Percentiles rank a stretch among this genome's conserved stretches.
phyloP scores from a whole-genome alignment of 768 basidiomycete species.

The Leccinellum albellum region DNA sequence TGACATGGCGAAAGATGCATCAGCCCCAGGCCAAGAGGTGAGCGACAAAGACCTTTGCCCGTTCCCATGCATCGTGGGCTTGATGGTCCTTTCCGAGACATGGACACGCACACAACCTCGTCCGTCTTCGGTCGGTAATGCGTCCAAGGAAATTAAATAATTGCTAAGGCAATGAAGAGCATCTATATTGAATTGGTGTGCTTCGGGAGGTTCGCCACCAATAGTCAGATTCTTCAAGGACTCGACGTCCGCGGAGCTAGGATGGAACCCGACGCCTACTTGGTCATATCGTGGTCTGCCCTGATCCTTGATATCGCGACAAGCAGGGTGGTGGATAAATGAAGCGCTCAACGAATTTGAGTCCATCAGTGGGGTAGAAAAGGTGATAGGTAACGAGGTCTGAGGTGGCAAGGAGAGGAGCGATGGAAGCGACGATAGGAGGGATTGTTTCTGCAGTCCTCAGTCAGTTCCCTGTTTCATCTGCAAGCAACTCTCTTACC shows the following conservation, averaged over 20 bases:
- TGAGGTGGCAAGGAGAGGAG: conserved; percentile 67
- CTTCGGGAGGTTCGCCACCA: conserved; percentile 35
- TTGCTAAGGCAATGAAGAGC: conserved; percentile 47
- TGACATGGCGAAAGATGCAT: conserved; percentile 16
- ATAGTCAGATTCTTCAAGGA: conserved; percentile 28
- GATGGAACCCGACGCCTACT: conserved; percentile 42
- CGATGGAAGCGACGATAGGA: conserved; percentile 73
- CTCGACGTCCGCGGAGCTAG: conserved; percentile 40
- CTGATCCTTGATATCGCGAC: conserved; percentile 49
- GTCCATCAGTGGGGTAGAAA: conserved; percentile 49
- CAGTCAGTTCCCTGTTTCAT: conserved; percentile 14
- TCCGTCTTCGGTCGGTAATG: conserved; percentile 58
- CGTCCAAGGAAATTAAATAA: conserved; percentile 72
- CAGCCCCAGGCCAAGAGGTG: conserved; percentile 25
- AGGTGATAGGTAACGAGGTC: conserved; percentile 49
- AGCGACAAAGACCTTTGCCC: conserved; percentile 20
- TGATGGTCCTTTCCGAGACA: conserved; percentile 41
- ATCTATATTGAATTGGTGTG: conserved; percentile 51
- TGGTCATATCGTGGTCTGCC: conserved; percentile 47
- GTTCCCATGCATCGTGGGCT: conserved; percentile 8
- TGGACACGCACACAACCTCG: conserved; percentile 74
- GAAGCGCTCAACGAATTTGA: conserved; percentile 32
- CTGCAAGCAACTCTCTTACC: conserved; percentile 38
- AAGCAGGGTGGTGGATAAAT: conserved; percentile 41
- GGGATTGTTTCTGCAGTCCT: conserved; percentile 49